phyloP scores from a whole-genome alignment of 2,329 filamentous ascomycete species.

The Blastomyces parvus region DNA sequence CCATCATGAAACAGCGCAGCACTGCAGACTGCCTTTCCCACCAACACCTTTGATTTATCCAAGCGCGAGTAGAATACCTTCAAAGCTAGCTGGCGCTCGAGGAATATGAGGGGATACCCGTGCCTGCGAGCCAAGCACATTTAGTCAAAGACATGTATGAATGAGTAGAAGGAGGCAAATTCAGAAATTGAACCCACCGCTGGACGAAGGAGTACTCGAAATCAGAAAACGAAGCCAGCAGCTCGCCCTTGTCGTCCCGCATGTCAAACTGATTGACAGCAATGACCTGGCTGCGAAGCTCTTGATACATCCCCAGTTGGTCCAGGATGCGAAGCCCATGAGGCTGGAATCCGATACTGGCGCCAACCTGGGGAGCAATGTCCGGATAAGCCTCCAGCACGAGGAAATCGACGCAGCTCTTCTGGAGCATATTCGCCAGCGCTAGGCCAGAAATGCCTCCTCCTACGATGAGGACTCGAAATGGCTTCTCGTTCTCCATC shows the following conservation, averaged over 20 bases:
- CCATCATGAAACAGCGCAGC: slow-evolving; percentile 11
- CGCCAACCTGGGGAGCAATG: slow-evolving; percentile 40
- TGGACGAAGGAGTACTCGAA: neutral
- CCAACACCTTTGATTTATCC: slow-evolving; percentile 23
- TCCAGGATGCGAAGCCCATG: slow-evolving; percentile 41
- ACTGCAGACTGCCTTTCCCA: slow-evolving; percentile 19
- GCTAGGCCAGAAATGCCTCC: slow-evolving; percentile 42
- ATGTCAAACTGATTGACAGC: neutral
- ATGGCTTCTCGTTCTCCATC: slow-evolving; percentile 1
- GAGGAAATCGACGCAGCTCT: slow-evolving; percentile 40
- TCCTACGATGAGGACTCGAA: slow-evolving; percentile 40
- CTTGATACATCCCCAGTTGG: slow-evolving; percentile 39
- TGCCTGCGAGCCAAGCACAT: neutral
- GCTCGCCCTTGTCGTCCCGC: neutral
- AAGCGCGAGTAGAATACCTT: slow-evolving; percentile 26
- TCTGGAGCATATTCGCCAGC: slow-evolving; percentile 40
- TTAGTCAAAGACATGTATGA: neutral
- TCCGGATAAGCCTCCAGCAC: slow-evolving; percentile 38
- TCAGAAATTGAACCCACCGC: neutral
- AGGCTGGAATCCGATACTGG: slow-evolving; percentile 39
- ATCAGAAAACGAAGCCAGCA: slow-evolving; percentile 16
- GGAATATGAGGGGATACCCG: slow-evolving; percentile 16
- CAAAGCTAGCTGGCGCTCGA: slow-evolving; percentile 32
- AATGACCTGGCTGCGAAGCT: slow-evolving; percentile 9
- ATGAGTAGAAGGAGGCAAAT: neutral